Percentiles rank a stretch among this genome's conserved stretches.
These are phyloP conservation scores for Purshia tridentata DNA, from an alignment of 306 rosid genomes.

Conservation along the genomic window DNA sequence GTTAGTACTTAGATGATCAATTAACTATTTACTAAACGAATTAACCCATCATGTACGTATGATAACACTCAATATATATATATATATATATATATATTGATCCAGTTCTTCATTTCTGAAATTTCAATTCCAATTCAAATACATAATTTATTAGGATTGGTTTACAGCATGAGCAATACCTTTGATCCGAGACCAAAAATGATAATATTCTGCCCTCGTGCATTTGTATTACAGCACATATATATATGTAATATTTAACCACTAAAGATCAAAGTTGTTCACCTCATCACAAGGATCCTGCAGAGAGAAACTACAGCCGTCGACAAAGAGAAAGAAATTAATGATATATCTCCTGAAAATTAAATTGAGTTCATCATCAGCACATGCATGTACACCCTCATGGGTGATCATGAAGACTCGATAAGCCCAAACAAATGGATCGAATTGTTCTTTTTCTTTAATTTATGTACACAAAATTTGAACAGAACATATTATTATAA, in stretches of 20 bases:
- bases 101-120: too few species aligned
- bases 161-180: neutral
- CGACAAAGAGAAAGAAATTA: constrained; percentile 30
- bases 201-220: constrained; percentile 37
- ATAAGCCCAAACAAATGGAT: constrained; percentile 7
- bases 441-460: constrained; percentile 1
- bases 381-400: too few species aligned
- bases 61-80: too few species aligned
- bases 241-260: constrained; percentile 16
- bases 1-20: too few species aligned
- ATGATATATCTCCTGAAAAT: neutral
- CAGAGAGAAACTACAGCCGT: constrained; percentile 32
- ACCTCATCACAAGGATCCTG: constrained; percentile 38
- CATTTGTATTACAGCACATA: neutral
- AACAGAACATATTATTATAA: too few species aligned
- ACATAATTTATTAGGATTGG: too few species aligned
- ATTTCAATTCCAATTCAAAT: too few species aligned
- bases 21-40: too few species aligned
- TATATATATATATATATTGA: too few species aligned
- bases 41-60: too few species aligned
- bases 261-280: constrained; percentile 25
- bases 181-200: neutral
- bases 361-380: neutral
- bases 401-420: too few species aligned
- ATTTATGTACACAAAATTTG: neutral